Percentiles rank a stretch among this genome's conserved stretches.
Evolutionary conservation across 2,329 filamentous ascomycete species (phyloP).

Genomic region (Onygenales sp.): DNA sequence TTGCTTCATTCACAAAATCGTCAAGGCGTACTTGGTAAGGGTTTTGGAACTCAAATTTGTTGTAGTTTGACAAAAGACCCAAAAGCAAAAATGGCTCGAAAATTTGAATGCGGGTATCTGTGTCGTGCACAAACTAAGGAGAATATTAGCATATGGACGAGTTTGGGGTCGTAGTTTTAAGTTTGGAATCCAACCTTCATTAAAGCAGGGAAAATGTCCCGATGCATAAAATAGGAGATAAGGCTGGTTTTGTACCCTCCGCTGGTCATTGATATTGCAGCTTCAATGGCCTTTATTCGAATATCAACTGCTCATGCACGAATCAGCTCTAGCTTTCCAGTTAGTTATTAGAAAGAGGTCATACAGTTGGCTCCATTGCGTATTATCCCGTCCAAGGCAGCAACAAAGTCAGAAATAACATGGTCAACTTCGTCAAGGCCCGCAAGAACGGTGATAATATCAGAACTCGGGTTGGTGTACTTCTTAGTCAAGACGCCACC

Average conservation of each 20-base stretch:
- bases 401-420: constrained; percentile 81
- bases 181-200: constrained; percentile 63
- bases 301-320: constrained; percentile 49
- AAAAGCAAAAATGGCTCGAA: constrained; percentile 73
- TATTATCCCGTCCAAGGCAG: constrained; percentile 71
- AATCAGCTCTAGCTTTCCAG: constrained; percentile 1
- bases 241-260: constrained; percentile 95
- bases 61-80: constrained; percentile 89
- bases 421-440: constrained; percentile 81
- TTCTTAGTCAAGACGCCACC: constrained; percentile 73
- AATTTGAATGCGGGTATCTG: constrained; percentile 52
- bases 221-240: constrained; percentile 87
- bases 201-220: constrained; percentile 84
- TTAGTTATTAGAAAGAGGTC: constrained; percentile 18
- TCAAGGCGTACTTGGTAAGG: constrained; percentile 86
- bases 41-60: constrained; percentile 98
- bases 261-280: constrained; percentile 73
- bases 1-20: constrained; percentile 87
- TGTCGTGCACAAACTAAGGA: constrained; percentile 72
- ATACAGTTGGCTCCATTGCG: constrained; percentile 62
- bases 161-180: not conserved
- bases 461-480: constrained; percentile 90
- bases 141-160: not conserved
- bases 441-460: constrained; percentile 82
- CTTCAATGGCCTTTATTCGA: constrained; percentile 69